Percentiles rank a stretch among this genome's conserved stretches.
These are phyloP conservation scores for Fusarium domesticum DNA, from an alignment of 2,329 filamentous ascomycete genomes.

Conservation along the genomic window DNA sequence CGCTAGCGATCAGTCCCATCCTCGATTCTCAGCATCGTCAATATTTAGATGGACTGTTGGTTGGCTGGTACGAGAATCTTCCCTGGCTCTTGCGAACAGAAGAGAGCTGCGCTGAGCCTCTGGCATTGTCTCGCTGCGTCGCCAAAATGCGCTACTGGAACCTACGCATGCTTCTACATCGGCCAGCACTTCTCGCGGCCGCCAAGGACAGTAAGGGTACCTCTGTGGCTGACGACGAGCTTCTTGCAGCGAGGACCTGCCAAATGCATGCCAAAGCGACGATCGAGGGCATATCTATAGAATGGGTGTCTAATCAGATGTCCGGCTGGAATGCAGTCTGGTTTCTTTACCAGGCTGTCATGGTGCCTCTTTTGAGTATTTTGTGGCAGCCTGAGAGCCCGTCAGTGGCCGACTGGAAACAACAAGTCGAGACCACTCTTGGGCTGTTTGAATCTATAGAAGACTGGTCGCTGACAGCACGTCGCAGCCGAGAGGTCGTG, in stretches of 20 bases:
- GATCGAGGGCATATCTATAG: conserved; percentile 68
- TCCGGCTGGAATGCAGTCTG: conserved; percentile 78
- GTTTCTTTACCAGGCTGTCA: conserved; percentile 77
- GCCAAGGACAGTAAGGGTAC: conserved; percentile 47
- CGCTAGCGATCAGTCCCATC: conserved; percentile 68
- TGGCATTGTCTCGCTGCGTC: conserved; percentile 67
- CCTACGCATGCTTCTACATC: conserved; percentile 70
- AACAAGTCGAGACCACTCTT: conserved; percentile 57
- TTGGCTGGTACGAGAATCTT: conserved; percentile 69
- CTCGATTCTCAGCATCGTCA: conserved; percentile 64
- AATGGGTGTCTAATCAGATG: conserved; percentile 71
- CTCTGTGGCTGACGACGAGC: conserved; percentile 57
- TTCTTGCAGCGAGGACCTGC: conserved; percentile 65
- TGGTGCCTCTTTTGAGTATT: conserved; percentile 73
- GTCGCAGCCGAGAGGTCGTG: conserved; percentile 61
- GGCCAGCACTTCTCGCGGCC: conserved; percentile 67
- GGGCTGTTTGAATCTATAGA: conserved; percentile 62
- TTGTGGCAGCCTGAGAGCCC: conserved; percentile 62
- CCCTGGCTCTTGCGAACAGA: conserved; percentile 62
- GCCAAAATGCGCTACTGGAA: conserved; percentile 85
- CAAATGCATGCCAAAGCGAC: conserved; percentile 66
- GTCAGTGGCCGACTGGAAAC: conserved; percentile 50
- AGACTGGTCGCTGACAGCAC: conserved; percentile 62
- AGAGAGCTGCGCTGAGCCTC: conserved; percentile 66
- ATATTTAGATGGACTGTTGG: conserved; percentile 63